A percentile compares a stretch with the other conserved stretches of the same genome.
These are phyloP conservation scores for Coccomyxa sp. DNA, from an alignment of 139 green algal genomes.

Conservation along the genomic window DNA sequence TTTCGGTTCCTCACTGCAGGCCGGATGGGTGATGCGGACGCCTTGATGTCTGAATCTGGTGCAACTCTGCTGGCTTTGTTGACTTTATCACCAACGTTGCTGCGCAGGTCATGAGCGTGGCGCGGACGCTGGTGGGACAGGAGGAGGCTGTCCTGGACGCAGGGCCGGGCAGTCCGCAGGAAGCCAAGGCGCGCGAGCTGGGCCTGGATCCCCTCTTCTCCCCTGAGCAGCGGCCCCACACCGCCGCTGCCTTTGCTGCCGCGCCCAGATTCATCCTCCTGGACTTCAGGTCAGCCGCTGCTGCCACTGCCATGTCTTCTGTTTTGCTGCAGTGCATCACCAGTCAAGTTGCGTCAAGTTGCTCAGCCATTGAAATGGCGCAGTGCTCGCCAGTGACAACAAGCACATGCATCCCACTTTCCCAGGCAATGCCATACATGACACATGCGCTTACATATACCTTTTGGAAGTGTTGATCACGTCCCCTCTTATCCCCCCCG, in stretches of 20 bases:
- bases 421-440: too few species aligned
- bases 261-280: conserved; percentile 53
- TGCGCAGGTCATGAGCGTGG: neutral
- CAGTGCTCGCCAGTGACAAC: too few species aligned
- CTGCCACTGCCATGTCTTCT: neutral
- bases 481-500: too few species aligned
- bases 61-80: too few species aligned
- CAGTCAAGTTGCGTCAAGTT: neutral
- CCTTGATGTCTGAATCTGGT: too few species aligned
- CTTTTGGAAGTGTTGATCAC: too few species aligned
- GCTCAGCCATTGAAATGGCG: too few species aligned
- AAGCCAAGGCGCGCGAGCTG: neutral
- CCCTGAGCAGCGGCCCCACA: neutral
- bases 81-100: neutral
- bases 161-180: neutral
- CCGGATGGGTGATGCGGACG: too few species aligned
- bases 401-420: too few species aligned
- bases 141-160: conserved; percentile 10
- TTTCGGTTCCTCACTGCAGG: too few species aligned
- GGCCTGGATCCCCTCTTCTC: neutral
- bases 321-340: neutral
- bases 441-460: too few species aligned
- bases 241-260: conserved; percentile 4
- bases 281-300: conserved; percentile 44
- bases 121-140: conserved; percentile 1